These are phyloP conservation scores for Chlamydomonas sphaeroides DNA, from an alignment of 139 green algal genomes.

Conservation along the genomic window DNA sequence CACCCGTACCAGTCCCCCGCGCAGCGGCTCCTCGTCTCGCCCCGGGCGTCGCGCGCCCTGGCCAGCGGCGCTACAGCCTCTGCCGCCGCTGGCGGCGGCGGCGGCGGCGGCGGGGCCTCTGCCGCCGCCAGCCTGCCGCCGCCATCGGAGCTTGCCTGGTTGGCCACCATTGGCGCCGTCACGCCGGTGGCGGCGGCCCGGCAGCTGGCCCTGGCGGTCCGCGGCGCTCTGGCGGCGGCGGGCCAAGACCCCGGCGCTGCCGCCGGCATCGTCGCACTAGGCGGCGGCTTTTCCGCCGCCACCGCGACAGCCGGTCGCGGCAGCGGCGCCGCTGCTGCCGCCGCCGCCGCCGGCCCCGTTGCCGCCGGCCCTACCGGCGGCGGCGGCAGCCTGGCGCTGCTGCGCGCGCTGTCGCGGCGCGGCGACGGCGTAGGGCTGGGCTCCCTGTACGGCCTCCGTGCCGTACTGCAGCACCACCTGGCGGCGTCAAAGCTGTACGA, in stretches of 20 bases:
- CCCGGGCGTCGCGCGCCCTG: too few species aligned
- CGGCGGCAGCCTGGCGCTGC: conserved; percentile 28
- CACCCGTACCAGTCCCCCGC: too few species aligned
- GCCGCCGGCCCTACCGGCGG: background rate
- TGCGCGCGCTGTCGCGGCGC: background rate
- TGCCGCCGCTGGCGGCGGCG: background rate
- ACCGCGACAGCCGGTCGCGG: background rate
- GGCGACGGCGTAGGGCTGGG: conserved; percentile 1
- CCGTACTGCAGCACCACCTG: conserved; percentile 65
- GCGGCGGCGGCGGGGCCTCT: background rate
- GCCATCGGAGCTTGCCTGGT: background rate
- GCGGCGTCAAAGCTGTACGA: conserved; percentile 66
- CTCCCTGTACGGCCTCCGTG: conserved; percentile 41
- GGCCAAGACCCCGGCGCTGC: too few species aligned
- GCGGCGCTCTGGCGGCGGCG: background rate
- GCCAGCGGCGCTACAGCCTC: too few species aligned
- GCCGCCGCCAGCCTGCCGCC: background rate
- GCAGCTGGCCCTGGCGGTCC: conserved; percentile 7
- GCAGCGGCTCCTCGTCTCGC: too few species aligned
- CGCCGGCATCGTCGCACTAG: too few species aligned
- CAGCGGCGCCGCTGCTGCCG: background rate
- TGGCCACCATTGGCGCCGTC: background rate
- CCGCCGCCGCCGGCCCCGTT: background rate
- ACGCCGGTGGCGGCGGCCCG: background rate
- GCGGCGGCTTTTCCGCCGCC: too few species aligned